Evolutionary conservation across 805 yeast genomes (phyloP).

Genomic region (Lipomyces yamadae): DNA sequence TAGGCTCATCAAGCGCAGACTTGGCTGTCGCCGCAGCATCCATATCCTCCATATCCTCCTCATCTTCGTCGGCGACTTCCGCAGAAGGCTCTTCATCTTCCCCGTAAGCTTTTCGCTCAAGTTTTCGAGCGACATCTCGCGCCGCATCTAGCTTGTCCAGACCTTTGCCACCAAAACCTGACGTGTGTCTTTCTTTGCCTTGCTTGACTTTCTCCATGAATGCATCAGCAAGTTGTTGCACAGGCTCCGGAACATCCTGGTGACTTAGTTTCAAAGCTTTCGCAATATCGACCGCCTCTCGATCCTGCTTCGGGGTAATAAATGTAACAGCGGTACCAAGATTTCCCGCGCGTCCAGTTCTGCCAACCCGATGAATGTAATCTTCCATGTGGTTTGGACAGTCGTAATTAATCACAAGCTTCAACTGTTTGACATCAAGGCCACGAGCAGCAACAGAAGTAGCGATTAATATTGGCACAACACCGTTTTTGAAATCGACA

Average conservation of each 20-base stretch:
- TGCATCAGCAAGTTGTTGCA: constrained; percentile 56
- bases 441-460: constrained; percentile 97
- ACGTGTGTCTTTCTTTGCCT: constrained; percentile 64
- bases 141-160: constrained; percentile 73
- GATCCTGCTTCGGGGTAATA: constrained; percentile 62
- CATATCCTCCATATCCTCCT: constrained; percentile 38
- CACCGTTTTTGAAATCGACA: constrained; percentile 66
- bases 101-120: constrained; percentile 58
- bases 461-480: constrained; percentile 70
- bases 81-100: constrained; percentile 45
- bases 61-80: constrained; percentile 41
- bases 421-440: constrained; percentile 84
- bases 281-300: constrained; percentile 69
- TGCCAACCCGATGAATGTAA: constrained; percentile 92
- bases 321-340: constrained; percentile 79
- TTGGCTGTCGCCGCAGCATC: constrained; percentile 13
- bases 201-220: constrained; percentile 65
- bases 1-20: constrained; percentile 29
- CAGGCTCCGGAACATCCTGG: constrained; percentile 57
- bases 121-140: constrained; percentile 56
- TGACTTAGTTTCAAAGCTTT: constrained; percentile 68
- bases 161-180: constrained; percentile 95
- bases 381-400: constrained; percentile 91
- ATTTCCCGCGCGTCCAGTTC: constrained; percentile 92
- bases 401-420: constrained; percentile 79